phyloP scores from a whole-genome alignment of 1,284 basidiomycete species.

The Ustanciosporium gigantosporum region DNA sequence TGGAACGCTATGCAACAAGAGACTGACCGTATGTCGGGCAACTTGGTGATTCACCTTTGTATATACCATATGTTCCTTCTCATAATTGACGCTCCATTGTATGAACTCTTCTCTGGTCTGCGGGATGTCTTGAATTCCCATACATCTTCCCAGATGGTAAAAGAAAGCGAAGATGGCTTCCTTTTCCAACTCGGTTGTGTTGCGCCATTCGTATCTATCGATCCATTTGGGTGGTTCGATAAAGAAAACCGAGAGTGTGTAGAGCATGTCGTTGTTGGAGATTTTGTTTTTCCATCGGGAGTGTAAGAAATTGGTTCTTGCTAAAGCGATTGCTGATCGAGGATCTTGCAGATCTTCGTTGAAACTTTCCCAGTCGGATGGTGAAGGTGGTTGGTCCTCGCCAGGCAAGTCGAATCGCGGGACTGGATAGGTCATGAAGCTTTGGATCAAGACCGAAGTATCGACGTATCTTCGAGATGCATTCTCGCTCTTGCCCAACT shows the following conservation, averaged over 20 bases:
- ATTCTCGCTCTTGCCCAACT: conserved; percentile 27
- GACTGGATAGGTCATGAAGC: conserved; percentile 70
- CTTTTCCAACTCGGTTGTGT: conserved; percentile 17
- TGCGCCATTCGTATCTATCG: conserved; percentile 26
- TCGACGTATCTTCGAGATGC: conserved; percentile 28
- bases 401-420: conserved; percentile 69
- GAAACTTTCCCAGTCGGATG: conserved; percentile 12
- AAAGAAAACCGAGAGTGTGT: conserved; percentile 36
- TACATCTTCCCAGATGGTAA: conserved; percentile 33
- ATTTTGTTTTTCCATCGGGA: conserved; percentile 28
- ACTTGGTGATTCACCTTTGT: conserved; percentile 21
- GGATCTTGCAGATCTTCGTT: conserved; percentile 31
- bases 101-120: conserved; percentile 12
- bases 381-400: conserved; percentile 66
- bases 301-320: conserved; percentile 37
- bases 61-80: conserved; percentile 21
- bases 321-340: conserved; percentile 26
- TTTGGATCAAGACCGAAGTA: conserved; percentile 44
- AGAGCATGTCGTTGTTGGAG: conserved; percentile 39
- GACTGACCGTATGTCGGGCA: conserved; percentile 29
- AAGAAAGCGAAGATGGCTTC: conserved; percentile 36
- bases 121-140: conserved; percentile 33
- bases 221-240: conserved; percentile 32
- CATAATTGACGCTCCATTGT: conserved; percentile 31
- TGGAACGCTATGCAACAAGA: conserved; percentile 23